Evolutionary conservation across 129 eudicot genomes (phyloP).

Genomic region (Ambrosia artemisiifolia): DNA sequence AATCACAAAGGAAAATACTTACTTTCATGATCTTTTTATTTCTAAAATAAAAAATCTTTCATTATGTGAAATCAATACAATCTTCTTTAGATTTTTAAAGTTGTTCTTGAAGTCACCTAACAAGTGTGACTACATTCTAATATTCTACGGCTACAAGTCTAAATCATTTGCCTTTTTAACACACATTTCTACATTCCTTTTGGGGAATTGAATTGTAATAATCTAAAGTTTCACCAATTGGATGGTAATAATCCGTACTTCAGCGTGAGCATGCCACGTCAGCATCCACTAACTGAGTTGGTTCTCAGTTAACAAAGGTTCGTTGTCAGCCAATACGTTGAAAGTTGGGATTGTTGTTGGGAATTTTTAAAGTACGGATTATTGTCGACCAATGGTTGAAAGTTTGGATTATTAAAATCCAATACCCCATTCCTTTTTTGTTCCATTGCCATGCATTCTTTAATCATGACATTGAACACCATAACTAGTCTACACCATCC

Average conservation of each 20-base stretch:
- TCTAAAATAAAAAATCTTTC: neutral
- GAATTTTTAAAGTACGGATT: no score
- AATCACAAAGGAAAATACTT: neutral
- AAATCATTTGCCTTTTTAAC: conserved; percentile 2
- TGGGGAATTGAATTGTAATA: no score
- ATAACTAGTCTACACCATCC: neutral
- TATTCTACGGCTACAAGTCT: neutral
- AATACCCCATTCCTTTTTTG: conserved; percentile 1
- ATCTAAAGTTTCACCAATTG: no score
- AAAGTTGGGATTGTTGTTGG: no score
- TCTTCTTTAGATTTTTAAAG: neutral
- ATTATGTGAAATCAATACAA: neutral
- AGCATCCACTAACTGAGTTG: no score
- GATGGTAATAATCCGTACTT: no score
- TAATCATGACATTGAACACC: conserved; percentile 1
- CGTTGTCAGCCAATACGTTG: no score
- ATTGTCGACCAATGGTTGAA: no score
- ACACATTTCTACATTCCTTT: neutral
- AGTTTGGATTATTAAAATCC: no score
- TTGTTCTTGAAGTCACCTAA: neutral
- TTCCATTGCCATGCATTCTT: neutral
- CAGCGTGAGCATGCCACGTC: no score
- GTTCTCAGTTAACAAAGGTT: no score
- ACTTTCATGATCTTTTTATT: neutral
- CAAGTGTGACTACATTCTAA: neutral